Base-by-base conservation (phyloP, 2,329 filamentous ascomycete genomes). In the Neoarthrinium moseri region DNA sequence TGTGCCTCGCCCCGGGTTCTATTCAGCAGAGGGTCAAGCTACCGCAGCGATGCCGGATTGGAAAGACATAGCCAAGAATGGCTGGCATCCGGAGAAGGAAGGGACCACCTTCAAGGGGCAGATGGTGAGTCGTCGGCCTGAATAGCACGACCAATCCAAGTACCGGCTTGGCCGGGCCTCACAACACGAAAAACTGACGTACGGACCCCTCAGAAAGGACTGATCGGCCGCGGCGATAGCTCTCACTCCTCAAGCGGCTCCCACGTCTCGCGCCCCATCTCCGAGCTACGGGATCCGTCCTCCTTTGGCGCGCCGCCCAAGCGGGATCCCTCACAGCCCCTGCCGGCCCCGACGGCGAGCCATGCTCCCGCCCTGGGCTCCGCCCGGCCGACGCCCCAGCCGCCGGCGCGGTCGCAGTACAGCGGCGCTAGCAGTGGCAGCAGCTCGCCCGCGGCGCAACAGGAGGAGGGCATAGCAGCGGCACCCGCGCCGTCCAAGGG, bases 261-360 rank as follows among this genome's bases (percentile, higher is more conserved):
- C 45, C 71, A 74, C 53, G 64, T 68, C 35, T 68, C 78, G 24
- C 73, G 75, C 13, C 90, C 91, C 2, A 69, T 95, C 34, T 74
- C 82, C 7, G 75, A 81, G 4, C 75, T 96, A 23, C 84, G 82
- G 61, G 90, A 96, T 61, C 91, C 89, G 1, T 65, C 80, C 1
- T 79, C 82, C 13, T 96, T 95, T 62, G 89, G 81, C 2, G 89
- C 90, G 20, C 91, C 91, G 21, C 91, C 91, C 1, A 91, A 81
- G 57, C 86, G 80, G 50, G 65, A 27, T 39, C 55, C 37, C 35
- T 45, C 42, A 18, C 41, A 35, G 21, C 38, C 55, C 13, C 47
- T 54, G 12, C 46, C 51, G 8, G 37, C 52, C 18, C 15, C 48
- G 39, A 24, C 53, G 35, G 24, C 51, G 6, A 43, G 56, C 4